Base-by-base conservation (phyloP, 2,329 filamentous ascomycete genomes). In the Aspergillus vadensis region DNA sequence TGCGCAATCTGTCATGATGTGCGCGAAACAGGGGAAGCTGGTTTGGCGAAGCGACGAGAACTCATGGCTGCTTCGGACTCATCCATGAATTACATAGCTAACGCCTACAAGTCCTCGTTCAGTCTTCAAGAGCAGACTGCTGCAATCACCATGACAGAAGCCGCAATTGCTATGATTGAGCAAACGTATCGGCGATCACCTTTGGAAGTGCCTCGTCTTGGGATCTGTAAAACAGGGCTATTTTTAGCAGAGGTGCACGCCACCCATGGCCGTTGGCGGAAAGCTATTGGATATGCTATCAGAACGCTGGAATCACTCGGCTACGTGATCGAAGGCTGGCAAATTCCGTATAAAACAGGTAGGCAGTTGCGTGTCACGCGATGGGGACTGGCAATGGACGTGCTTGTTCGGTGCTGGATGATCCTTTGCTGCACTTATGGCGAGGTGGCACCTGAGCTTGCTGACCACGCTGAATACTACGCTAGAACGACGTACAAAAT, bases 401-500 rank as follows among this genome's bases (percentile, higher is more conserved):
- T 49, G 30, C 19, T 73, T 4, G 61, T 75, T 12, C 66, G 69
- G 3, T 63, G 55, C 7, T 78, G 76, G 67, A 55, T 74, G 9
- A 61, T 69, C 38, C 67, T 74, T 15, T 63, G 55, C 1, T 36
- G 2, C 25, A 68, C 67, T 3, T 76, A 76, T 66, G 10, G 52
- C 15, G 30, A 21, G 5, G 15, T 71, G 23, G 67, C 57, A 17
- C 63, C 64, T 2, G 55, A 58, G 0, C 61, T 71, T 1, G 65
- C 61, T 14, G 32, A n/a, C 17, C 57, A 65, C 41, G 73, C 74
- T 10, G 61, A 69, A 15, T 38, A 62, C 7, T 77, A 74, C 66
- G 74, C 75, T 2, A 73, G 55, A 21, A 54, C 66, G 2, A 62
- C 67, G n/a, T 77, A 76, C 60, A 67, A 53, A 49, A 70, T 78